Base-by-base conservation (phyloP, 257 asterid species). In the Primulina huaijiensis region DNA sequence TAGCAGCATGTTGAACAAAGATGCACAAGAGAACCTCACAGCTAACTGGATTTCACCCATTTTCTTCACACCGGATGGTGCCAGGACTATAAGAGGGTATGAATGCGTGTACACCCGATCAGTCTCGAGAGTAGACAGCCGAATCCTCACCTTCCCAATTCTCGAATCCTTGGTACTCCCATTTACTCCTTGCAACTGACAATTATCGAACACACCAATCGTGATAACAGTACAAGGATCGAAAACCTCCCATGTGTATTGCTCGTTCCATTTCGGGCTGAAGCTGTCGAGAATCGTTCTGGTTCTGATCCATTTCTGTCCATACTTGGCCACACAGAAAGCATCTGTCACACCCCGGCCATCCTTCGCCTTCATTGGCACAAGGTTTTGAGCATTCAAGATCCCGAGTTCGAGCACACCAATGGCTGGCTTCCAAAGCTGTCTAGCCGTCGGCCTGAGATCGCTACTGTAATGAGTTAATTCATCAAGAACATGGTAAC, bases 401-500 rank as follows among this genome's bases (percentile, higher is more conserved):
- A 94, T 84, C 38, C 99, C 99, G 31, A 94, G 58, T 69, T 91
- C 99, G 7, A 93, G 82, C 40, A 87, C 89, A 3, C 99, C 99
- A 61, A 93, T 84, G 10, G 91, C 76, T 6, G 97, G 97, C 80
- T 79, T 89, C 91, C 92, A 89, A 31, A 93, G 87, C 81, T 87
- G 91, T 62, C 90, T 80, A 25, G 97, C 88, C 0, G 97, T 82
- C 8, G 97, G 74, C 75, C 88, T 84, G 12, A 90, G 74, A 78
- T 93, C 96, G 63, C 97, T 93, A 29, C 97, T 90, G 23, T 90
- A 82, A 52, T 89, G 95, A 4, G 97, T 87, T 61, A 93, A 72
- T 81, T 93, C 99, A 69, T 93, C 99, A 75, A 93, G 96, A 75
- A 93, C 97, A 76, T 93, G 99, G 67, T 90, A 68, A 68, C 73